Base-by-base conservation (phyloP, 1,284 basidiomycete genomes). In the Cutaneotrichosporon cyanovorans region DNA sequence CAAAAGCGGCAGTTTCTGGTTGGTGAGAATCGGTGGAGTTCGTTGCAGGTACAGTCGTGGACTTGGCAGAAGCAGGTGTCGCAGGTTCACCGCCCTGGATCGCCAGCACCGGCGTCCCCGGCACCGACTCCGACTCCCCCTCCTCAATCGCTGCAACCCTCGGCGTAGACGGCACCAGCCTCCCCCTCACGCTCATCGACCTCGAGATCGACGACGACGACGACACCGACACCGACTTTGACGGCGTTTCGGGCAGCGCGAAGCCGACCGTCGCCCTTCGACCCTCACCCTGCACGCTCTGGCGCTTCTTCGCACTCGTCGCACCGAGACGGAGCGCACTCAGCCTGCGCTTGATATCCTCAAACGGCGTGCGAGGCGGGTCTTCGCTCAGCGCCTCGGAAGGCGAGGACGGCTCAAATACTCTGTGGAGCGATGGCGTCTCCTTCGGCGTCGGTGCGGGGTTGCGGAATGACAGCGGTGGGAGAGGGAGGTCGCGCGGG, bases 181-280 rank as follows among this genome's bases (percentile, higher is more conserved):
- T 22, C 20, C 32, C 42, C 2, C 44, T 28, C n/a, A 28, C 4
- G 22, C 37, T 23, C 10, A 20, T 32, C n/a, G 34, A 36, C 30
- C 38, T 30, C 18, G 33, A 22, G 8, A 37, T 25, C 34, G 30
- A n/a, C 32, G 32, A 37, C 16, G 35, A 37, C 16, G 35, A 37
- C n/a, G 25, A 28, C 8, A 12, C 7, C 25, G 25, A 28, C 12
- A 12, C 25, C 25, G 7, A 7, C 25, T 28, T 28, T 8, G 43
- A 44, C 2, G 66, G 66, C 3, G 64, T 68, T 3, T 50, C 43
- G 6, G 65, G 63, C 7, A 63, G 42, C 5, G 32, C 56, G 32
- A 66, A 63, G 10, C 60, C 62, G 16, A 66, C 59, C 0, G 63
- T 65, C 1, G 61, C 59, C 22, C 66, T 38, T 34, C 63, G 49